Evolutionary conservation across 371 early-diverging fungal species (phyloP).

Genomic region (Mucor irregularis): DNA sequence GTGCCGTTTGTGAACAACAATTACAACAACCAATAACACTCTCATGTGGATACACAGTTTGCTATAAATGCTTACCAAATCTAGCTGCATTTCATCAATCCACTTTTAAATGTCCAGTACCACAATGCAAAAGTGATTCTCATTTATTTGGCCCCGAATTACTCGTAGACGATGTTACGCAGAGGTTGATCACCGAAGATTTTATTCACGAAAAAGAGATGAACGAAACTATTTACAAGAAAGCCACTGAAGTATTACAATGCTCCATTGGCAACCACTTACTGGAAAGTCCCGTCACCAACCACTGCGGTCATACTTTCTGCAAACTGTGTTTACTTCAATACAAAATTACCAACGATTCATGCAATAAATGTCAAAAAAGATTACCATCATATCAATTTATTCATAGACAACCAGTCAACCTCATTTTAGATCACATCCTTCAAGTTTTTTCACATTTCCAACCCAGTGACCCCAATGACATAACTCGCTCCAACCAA

Average conservation of each 20-base stretch:
- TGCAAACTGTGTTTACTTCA: slow-evolving; percentile 59
- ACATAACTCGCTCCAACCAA: neutral
- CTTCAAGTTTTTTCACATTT: neutral
- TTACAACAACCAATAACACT: slow-evolving; percentile 41
- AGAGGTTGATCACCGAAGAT: neutral
- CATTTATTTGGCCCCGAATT: slow-evolving; percentile 37
- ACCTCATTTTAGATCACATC: neutral
- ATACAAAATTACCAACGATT: slow-evolving; percentile 15
- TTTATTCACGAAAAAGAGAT: neutral
- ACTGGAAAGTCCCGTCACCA: slow-evolving; percentile 62
- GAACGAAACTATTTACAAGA: neutral
- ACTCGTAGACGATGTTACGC: neutral
- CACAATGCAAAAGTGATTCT: slow-evolving; percentile 16
- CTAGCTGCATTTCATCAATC: slow-evolving; percentile 6
- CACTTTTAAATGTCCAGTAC: slow-evolving; percentile 35
- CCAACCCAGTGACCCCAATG: neutral
- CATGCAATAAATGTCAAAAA: slow-evolving; percentile 24
- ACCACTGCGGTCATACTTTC: slow-evolving; percentile 72
- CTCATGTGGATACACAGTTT: slow-evolving; percentile 51
- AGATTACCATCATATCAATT: slow-evolving; percentile 30
- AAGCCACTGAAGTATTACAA: slow-evolving; percentile 46
- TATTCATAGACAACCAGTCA: slow-evolving; percentile 22
- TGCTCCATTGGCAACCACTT: slow-evolving; percentile 61
- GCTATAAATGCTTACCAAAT: slow-evolving; percentile 38
- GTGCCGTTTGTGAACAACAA: slow-evolving; percentile 32